These are phyloP conservation scores for Leucogyrophana mollusca DNA, from an alignment of 768 basidiomycete genomes.

Conservation along the genomic window DNA sequence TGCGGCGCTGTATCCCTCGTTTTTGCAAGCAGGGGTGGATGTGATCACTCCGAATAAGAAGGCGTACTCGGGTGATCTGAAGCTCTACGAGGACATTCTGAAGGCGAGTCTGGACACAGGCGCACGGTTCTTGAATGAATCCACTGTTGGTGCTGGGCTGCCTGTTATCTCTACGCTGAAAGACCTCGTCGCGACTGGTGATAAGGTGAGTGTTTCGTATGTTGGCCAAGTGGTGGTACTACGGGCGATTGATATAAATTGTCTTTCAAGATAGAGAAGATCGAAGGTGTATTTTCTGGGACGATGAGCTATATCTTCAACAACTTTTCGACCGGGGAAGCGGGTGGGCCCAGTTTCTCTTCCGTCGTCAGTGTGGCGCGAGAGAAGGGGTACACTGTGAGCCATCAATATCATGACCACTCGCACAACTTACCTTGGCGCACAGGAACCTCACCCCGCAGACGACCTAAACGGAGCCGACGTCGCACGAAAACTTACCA, in stretches of 20 bases:
- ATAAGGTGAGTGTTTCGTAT: conserved; percentile 56
- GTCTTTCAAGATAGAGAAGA: conserved; percentile 64
- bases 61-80: conserved; percentile 75
- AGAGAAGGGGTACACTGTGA: conserved; percentile 91
- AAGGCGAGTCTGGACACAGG: conserved; percentile 43
- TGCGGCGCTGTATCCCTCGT: conserved; percentile 77
- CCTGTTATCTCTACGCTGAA: conserved; percentile 91
- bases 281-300: conserved; percentile 97
- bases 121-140: conserved; percentile 78
- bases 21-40: conserved; percentile 75
- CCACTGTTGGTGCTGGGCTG: conserved; percentile 94
- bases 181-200: conserved; percentile 89
- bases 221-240: conserved; percentile 1
- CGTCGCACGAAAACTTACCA: conserved; percentile 95
- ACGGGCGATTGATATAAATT: neutral
- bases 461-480: conserved; percentile 97
- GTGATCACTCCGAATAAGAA: conserved; percentile 99
- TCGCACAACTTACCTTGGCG: neutral
- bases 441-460: conserved; percentile 93
- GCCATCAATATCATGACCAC: conserved; percentile 8
- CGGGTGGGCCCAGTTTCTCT: conserved; percentile 77
- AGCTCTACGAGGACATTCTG: conserved; percentile 69
- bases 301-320: conserved; percentile 99
- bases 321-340: conserved; percentile 75
- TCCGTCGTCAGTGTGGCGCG: conserved; percentile 86